Conservation (phyloP, 352 stramenopile genomes). For the Phytophthora parvispora region DNA sequence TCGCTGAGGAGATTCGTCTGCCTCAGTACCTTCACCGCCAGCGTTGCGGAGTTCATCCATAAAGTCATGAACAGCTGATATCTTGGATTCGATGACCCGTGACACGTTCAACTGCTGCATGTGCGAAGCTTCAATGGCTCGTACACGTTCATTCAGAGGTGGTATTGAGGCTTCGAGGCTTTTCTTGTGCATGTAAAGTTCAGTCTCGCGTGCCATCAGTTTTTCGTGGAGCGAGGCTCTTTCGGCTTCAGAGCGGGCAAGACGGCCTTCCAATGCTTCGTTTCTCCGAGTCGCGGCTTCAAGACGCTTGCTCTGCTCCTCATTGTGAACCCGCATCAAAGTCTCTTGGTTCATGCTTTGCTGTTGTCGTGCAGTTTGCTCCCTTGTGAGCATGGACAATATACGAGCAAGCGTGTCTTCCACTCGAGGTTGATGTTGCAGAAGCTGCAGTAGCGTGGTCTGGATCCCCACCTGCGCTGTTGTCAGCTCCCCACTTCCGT, state of each 20-base stretch:
- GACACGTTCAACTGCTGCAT: constrained; percentile 37
- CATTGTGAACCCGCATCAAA: constrained; percentile 31
- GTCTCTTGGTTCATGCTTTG: constrained; percentile 34
- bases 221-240: constrained; percentile 48
- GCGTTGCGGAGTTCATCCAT: constrained; percentile 65
- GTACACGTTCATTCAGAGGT: constrained; percentile 33
- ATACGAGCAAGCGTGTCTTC: constrained; percentile 46
- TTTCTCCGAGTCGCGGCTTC: constrained; percentile 38
- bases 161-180: constrained; percentile 31
- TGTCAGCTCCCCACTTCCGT: constrained; percentile 31
- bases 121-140: constrained; percentile 50
- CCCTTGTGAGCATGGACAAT: constrained; percentile 39
- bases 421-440: constrained; percentile 43
- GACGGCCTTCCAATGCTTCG: constrained; percentile 40
- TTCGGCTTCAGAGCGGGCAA: constrained; percentile 41
- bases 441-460: constrained; percentile 43
- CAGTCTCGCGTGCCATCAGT: constrained; percentile 54
- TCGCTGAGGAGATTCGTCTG: constrained; percentile 63
- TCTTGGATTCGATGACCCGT: constrained; percentile 62
- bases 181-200: constrained; percentile 49
- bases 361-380: constrained; percentile 33
- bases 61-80: constrained; percentile 69
- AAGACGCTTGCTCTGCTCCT: constrained; percentile 42
- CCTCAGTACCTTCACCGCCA: constrained; percentile 59
- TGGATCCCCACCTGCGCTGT: constrained; percentile 40